These are phyloP conservation scores for Ceratonia siliqua DNA, from an alignment of 306 rosid genomes.

Conservation along the genomic window DNA sequence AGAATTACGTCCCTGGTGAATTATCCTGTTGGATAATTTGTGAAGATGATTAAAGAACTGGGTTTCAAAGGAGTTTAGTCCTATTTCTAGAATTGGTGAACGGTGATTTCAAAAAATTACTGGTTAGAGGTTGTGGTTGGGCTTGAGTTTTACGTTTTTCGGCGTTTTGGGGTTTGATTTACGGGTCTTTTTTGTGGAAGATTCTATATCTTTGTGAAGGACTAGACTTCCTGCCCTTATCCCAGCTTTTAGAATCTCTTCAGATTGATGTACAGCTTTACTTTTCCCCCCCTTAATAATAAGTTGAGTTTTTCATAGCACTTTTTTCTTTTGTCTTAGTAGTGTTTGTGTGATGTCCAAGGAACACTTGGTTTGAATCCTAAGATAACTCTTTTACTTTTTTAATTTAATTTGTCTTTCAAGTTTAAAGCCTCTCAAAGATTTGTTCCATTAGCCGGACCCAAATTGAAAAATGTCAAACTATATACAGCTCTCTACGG, in stretches of 20 bases:
- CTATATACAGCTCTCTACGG: background rate
- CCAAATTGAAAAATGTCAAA: background rate
- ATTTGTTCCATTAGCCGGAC: background rate
- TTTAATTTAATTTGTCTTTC: no score
- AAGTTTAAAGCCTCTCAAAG: background rate
- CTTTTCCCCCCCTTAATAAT: background rate
- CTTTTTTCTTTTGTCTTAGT: background rate
- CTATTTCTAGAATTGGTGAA: background rate
- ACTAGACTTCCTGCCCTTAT: background rate
- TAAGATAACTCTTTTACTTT: background rate
- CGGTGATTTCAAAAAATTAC: background rate
- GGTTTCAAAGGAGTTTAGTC: background rate
- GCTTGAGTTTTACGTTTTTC: background rate
- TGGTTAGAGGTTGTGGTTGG: background rate
- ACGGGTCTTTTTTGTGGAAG: background rate
- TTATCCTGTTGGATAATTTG: background rate
- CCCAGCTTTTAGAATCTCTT: background rate
- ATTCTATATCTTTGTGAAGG: background rate
- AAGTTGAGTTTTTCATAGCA: background rate
- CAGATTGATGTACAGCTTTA: background rate
- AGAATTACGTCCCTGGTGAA: background rate
- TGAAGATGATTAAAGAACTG: slow-evolving; percentile 8
- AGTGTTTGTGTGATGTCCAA: background rate
- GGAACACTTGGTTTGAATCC: background rate
- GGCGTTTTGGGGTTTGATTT: background rate